Conservation (phyloP, 352 stramenopile genomes). For the Phytophthora tubulina region DNA sequence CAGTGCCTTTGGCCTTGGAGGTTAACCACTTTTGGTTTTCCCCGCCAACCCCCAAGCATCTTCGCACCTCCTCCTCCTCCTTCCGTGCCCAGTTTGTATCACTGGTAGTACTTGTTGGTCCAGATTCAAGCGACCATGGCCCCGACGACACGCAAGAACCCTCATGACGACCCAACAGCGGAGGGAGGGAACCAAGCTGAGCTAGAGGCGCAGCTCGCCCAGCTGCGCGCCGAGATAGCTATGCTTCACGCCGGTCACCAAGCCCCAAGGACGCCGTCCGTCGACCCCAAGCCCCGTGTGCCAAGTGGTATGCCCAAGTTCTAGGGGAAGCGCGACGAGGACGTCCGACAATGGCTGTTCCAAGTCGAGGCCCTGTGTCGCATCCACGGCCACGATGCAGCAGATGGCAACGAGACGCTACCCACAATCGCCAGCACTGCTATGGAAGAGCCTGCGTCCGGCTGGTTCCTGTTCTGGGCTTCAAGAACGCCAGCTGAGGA, state of each 20-base stretch:
- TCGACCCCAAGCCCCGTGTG: conserved; percentile 10
- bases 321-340: conserved; percentile 21
- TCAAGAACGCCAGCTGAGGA: conserved; percentile 14
- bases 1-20: too few species aligned
- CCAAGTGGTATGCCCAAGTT: conserved; percentile 20
- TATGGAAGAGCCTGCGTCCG: conserved; percentile 26
- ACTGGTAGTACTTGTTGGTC: conserved; percentile 34
- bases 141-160: conserved; percentile 10
- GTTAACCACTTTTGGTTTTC: background rate
- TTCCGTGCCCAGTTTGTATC: background rate
- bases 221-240: conserved; percentile 4
- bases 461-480: conserved; percentile 31
- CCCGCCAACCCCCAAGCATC: background rate
- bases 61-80: background rate
- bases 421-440: conserved; percentile 10
- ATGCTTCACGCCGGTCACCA: background rate
- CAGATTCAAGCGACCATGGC: conserved; percentile 9
- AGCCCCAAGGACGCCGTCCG: background rate
- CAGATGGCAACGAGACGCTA: background rate
- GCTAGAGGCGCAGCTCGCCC: too few species aligned
- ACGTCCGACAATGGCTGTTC: conserved; percentile 32
- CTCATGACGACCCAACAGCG: background rate
- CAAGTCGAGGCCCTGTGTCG: conserved; percentile 26
- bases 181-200: background rate
- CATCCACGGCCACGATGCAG: conserved; percentile 21